Evolutionary conservation across 1,139 yeast species (phyloP).

Genomic region (Taphrina wiesneri): DNA sequence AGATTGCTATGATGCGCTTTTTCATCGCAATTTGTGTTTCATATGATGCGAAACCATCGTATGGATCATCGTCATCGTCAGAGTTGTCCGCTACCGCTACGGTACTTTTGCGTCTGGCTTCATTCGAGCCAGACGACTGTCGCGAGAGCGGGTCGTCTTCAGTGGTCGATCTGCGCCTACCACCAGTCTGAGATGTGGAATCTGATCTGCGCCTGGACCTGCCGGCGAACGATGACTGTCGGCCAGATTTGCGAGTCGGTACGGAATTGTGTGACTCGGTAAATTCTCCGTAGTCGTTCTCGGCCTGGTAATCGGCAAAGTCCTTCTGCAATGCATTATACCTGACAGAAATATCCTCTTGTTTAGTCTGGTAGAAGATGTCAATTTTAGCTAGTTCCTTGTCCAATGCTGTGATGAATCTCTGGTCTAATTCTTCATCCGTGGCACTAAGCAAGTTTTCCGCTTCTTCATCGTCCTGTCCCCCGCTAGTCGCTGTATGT

Average conservation of each 20-base stretch:
- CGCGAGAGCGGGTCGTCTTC: slow-evolving; percentile 31
- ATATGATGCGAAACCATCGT: slow-evolving; percentile 42
- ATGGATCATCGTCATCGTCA: slow-evolving; percentile 34
- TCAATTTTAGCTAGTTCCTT: slow-evolving; percentile 59
- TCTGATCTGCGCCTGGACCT: slow-evolving; percentile 8
- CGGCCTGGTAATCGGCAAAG: slow-evolving; percentile 44
- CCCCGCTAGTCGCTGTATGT: slow-evolving; percentile 40
- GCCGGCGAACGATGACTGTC: slow-evolving; percentile 9
- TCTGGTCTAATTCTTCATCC: slow-evolving; percentile 53
- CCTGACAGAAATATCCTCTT: slow-evolving; percentile 52
- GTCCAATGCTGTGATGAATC: slow-evolving; percentile 57
- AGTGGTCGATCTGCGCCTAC: slow-evolving; percentile 37
- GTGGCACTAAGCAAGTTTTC: slow-evolving; percentile 45
- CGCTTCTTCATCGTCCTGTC: slow-evolving; percentile 45
- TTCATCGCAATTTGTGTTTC: slow-evolving; percentile 68
- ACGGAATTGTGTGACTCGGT: background rate
- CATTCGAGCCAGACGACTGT: slow-evolving; percentile 25
- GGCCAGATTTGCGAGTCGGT: background rate
- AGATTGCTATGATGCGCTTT: slow-evolving; percentile 64
- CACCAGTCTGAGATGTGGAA: slow-evolving; percentile 1
- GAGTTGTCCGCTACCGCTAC: slow-evolving; percentile 20
- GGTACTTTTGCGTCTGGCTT: background rate
- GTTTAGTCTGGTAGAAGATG: slow-evolving; percentile 56
- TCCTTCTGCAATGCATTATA: slow-evolving; percentile 54
- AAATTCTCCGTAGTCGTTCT: slow-evolving; percentile 24